Evolutionary conservation across 1,139 yeast genomes (phyloP).

Genomic region (Pichia sp.): DNA sequence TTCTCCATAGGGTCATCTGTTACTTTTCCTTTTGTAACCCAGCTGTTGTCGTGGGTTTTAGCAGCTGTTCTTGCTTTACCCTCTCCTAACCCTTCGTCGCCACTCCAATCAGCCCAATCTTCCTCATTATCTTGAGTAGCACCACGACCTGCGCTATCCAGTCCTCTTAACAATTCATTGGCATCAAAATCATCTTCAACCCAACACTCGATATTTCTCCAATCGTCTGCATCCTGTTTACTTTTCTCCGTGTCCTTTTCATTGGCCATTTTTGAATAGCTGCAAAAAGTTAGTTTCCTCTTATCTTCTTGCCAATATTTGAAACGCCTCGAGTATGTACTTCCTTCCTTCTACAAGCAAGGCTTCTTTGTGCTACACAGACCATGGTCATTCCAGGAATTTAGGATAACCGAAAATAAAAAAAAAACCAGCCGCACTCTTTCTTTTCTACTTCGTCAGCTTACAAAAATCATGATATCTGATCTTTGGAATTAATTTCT

Average conservation of each 20-base stretch:
- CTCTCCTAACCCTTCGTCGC: not conserved
- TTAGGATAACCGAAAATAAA: no score
- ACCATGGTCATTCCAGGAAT: no score
- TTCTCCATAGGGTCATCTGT: not conserved
- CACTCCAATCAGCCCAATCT: slow-evolving; percentile 8
- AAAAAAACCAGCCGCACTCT: no score
- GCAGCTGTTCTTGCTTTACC: not conserved
- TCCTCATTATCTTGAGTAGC: slow-evolving; percentile 2
- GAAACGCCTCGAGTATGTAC: not conserved
- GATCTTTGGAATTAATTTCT: no score
- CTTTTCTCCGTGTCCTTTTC: not conserved
- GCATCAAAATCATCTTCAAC: slow-evolving; percentile 14
- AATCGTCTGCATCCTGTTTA: not conserved
- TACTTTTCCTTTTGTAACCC: not conserved
- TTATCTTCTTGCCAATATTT: not conserved
- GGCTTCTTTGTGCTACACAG: no score
- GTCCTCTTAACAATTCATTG: not conserved
- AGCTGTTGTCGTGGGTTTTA: not conserved
- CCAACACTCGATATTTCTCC: slow-evolving; percentile 12
- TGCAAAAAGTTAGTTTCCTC: no score
- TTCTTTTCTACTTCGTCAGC: no score
- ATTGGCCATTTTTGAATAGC: not conserved
- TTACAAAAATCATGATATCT: no score
- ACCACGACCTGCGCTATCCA: slow-evolving; percentile 4
- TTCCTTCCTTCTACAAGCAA: not conserved